Conservation (phyloP, 306 rosid genomes). For the Lablab purpureus region DNA sequence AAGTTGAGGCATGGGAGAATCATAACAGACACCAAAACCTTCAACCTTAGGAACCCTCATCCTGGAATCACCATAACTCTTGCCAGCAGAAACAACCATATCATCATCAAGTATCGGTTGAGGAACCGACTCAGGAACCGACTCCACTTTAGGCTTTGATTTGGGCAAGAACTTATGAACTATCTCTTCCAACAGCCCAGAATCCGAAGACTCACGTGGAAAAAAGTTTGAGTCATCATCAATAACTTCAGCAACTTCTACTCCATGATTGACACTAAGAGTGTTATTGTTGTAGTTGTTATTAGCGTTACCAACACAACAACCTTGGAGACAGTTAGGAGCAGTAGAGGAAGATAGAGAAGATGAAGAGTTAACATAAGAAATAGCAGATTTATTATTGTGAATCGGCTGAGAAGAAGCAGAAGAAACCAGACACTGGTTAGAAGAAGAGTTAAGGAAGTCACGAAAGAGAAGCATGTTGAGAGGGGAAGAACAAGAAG, state of each 20-base stretch:
- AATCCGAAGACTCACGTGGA: conserved; percentile 57
- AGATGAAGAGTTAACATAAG: not conserved
- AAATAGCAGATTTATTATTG: not conserved
- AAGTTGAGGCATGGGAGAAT: conserved; percentile 46
- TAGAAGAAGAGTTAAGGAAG: conserved; percentile 47
- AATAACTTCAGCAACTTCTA: not conserved
- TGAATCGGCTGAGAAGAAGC: conserved; percentile 21
- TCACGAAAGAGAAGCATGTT: conserved; percentile 68
- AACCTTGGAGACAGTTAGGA: not conserved
- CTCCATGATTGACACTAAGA: not conserved
- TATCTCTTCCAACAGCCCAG: conserved; percentile 80
- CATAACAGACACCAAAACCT: conserved; percentile 42
- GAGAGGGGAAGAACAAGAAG: conserved; percentile 34
- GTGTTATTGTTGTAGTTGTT: no score
- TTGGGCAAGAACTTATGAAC: conserved; percentile 64
- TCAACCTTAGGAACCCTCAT: conserved; percentile 31
- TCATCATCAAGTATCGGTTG: conserved; percentile 6
- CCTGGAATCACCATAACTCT: not conserved
- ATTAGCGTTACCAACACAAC: not conserved
- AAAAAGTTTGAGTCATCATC: conserved; percentile 50
- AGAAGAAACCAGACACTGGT: conserved; percentile 29
- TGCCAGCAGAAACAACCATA: not conserved
- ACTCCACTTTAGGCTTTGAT: not conserved
- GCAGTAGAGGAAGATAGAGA: conserved; percentile 8
- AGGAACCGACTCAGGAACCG: not conserved